Conservation (phyloP, 2,329 filamentous ascomycete species). For the Trichoderma cornu-damae region DNA sequence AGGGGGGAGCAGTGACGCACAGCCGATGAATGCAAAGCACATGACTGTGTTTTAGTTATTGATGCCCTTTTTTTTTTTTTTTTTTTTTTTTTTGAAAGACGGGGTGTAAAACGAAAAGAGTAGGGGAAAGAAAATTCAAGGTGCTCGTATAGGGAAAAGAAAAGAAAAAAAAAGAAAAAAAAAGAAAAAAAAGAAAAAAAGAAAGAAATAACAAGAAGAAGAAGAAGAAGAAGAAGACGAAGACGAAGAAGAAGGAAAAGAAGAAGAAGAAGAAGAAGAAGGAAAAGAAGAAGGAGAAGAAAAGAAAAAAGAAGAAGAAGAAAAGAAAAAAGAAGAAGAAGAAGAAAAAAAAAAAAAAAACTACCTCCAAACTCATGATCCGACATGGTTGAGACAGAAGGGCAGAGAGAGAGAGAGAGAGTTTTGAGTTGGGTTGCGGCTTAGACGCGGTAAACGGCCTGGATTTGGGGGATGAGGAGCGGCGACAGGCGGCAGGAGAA, state of each 20-base stretch:
- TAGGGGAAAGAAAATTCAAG: too few species aligned
- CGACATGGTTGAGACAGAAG: slow-evolving; percentile 45
- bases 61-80: too few species aligned
- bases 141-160: too few species aligned
- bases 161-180: too few species aligned
- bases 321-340: not conserved
- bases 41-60: too few species aligned
- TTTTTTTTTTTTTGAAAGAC: too few species aligned
- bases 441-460: slow-evolving; percentile 12
- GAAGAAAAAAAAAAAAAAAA: not conserved
- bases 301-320: not conserved
- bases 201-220: not conserved
- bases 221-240: not conserved
- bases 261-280: not conserved
- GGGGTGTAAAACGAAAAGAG: too few species aligned
- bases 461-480: not conserved
- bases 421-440: not conserved
- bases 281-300: not conserved
- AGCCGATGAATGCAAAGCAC: too few species aligned
- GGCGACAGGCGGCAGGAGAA: not conserved
- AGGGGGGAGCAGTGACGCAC: too few species aligned
- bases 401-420: too few species aligned
- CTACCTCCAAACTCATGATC: slow-evolving; percentile 59
- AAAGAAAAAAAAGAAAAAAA: too few species aligned
- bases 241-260: not conserved